Percentiles rank a stretch among this genome's conserved stretches.
Evolutionary conservation across 2,329 filamentous ascomycete genomes (phyloP).

Genomic region (Ceratocystis variospora): DNA sequence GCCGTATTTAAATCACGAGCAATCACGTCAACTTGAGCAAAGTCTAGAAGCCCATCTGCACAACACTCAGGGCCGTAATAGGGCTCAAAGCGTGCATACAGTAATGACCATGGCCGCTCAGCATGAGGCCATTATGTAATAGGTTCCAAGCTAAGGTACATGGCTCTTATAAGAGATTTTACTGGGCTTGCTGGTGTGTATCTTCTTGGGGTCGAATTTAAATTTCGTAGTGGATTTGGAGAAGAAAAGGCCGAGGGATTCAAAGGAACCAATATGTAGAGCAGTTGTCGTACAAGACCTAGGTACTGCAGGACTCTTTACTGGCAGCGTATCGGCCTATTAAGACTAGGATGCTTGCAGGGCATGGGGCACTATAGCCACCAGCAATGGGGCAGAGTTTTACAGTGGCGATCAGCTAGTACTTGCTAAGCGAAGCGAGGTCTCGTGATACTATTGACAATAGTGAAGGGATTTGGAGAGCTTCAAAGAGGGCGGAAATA

Average conservation of each 20-base stretch:
- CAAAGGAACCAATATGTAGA: not conserved
- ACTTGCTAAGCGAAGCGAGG: not conserved
- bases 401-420: not conserved
- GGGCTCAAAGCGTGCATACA: not conserved
- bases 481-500: no score
- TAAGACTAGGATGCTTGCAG: not conserved
- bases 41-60: conserved; percentile 1
- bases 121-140: conserved; percentile 3
- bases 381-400: not conserved
- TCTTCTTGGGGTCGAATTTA: not conserved
- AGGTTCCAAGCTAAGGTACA: not conserved
- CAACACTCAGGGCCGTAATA: not conserved
- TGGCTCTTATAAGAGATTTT: not conserved
- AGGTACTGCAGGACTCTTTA: not conserved
- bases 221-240: not conserved
- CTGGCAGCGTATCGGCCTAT: not conserved
- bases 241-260: not conserved
- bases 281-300: not conserved
- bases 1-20: not conserved
- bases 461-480: no score
- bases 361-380: not conserved
- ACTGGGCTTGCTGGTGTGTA: not conserved
- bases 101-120: not conserved
- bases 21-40: conserved; percentile 1
- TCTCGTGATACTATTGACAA: not conserved